Conservation (phyloP, 2,329 filamentous ascomycete species). For the Anisogramma anomala region DNA sequence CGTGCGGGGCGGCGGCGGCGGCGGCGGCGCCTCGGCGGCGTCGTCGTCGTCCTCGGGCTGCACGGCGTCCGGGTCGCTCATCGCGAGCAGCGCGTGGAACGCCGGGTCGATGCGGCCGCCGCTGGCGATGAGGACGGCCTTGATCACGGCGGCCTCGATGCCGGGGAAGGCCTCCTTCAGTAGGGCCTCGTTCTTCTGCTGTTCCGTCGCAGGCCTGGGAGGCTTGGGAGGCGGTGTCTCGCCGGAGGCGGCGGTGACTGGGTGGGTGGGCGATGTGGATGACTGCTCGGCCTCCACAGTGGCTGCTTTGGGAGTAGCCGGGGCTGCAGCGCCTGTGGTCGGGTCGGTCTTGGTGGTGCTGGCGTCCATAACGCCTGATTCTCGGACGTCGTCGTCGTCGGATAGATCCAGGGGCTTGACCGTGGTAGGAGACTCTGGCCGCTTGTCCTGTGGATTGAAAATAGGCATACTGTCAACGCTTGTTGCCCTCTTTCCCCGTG, state of each 20-base stretch:
- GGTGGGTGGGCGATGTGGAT: slow-evolving; percentile 10
- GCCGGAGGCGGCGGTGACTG: slow-evolving; percentile 21
- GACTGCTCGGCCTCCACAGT: slow-evolving; percentile 7
- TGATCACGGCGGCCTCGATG: slow-evolving; percentile 71
- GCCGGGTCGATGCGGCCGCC: slow-evolving; percentile 80
- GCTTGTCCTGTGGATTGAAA: slow-evolving; percentile 8
- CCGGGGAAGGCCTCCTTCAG: slow-evolving; percentile 87
- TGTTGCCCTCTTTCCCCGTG: not conserved
- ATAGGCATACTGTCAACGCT: slow-evolving; percentile 2
- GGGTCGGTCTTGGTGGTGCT: slow-evolving; percentile 23
- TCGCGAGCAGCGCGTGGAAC: slow-evolving; percentile 84
- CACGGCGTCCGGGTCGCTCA: slow-evolving; percentile 66
- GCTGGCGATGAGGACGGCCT: slow-evolving; percentile 78
- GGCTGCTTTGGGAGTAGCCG: slow-evolving; percentile 18
- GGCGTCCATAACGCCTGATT: slow-evolving; percentile 36
- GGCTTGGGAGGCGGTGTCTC: slow-evolving; percentile 62
- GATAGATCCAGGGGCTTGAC: slow-evolving; percentile 55
- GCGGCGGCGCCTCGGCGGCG: slow-evolving; percentile 58
- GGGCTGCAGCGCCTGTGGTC: slow-evolving; percentile 13
- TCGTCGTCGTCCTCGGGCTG: slow-evolving; percentile 43
- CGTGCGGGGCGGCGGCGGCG: slow-evolving; percentile 36
- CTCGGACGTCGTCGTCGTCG: slow-evolving; percentile 59
- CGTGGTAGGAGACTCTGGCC: slow-evolving; percentile 54
- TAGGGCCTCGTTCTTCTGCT: slow-evolving; percentile 76
- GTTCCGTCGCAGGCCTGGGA: slow-evolving; percentile 67